phyloP scores from a whole-genome alignment of 129 eudicot species.

The Lactuca saligna region DNA sequence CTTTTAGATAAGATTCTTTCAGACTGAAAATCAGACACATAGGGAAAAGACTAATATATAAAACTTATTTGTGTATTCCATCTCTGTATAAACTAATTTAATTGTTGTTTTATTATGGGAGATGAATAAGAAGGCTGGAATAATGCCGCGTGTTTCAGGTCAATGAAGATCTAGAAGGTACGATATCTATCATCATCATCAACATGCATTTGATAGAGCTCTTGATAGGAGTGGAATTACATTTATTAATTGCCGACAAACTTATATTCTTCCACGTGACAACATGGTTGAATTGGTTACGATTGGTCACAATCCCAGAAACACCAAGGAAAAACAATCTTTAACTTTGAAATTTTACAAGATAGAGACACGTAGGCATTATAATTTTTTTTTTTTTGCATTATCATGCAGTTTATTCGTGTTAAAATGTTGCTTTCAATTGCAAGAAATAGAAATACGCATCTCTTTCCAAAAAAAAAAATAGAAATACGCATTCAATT shows the following conservation, averaged over 20 bases:
- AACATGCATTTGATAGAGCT: background rate
- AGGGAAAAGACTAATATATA: no score
- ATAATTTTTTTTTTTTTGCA: background rate
- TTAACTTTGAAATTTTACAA: background rate
- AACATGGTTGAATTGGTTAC: background rate
- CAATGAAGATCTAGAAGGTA: background rate
- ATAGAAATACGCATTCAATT: no score
- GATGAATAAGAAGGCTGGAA: background rate
- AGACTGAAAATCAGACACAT: background rate
- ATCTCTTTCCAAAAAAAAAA: no score
- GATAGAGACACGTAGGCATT: constrained; percentile 12
- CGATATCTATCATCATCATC: background rate
- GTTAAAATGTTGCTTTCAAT: no score
- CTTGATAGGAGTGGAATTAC: no score
- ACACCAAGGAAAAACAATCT: background rate
- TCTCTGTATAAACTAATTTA: no score
- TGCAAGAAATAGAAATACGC: no score
- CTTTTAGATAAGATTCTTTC: background rate
- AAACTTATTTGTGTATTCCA: no score
- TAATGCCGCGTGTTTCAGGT: background rate
- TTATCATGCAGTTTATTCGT: background rate
- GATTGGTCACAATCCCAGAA: background rate
- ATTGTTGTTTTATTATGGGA: background rate
- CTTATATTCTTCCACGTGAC: background rate
- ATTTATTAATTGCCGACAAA: background rate